A percentile compares a stretch with the other conserved stretches of the same genome.
These are phyloP conservation scores for Stylonectria norvegica DNA, from an alignment of 2,329 filamentous ascomycete genomes.

Conservation along the genomic window DNA sequence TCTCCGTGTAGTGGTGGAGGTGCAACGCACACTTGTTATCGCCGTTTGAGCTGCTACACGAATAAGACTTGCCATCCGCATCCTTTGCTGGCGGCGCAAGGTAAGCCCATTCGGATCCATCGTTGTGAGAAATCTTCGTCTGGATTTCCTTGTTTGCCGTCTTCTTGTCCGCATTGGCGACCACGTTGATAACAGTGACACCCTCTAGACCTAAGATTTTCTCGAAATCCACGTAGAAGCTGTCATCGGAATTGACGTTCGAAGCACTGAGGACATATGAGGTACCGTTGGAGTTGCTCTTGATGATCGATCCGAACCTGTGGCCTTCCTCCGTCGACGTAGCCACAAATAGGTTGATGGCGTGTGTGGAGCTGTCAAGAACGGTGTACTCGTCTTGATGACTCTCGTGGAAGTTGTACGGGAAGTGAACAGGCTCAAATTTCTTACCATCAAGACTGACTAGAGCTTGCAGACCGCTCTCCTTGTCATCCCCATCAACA, in stretches of 20 bases:
- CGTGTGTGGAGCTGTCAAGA: conserved; percentile 89
- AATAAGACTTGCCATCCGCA: conserved; percentile 66
- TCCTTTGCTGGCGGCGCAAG: conserved; percentile 70
- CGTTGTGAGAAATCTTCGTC: conserved; percentile 93
- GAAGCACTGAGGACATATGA: conserved; percentile 83
- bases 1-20: conserved; percentile 93
- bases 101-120: conserved; percentile 82
- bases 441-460: conserved; percentile 79
- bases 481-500: conserved; percentile 54
- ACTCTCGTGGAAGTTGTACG: conserved; percentile 74
- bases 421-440: conserved; percentile 84
- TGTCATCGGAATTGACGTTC: conserved; percentile 74
- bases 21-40: conserved; percentile 76
- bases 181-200: conserved; percentile 80
- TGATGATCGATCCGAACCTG: conserved; percentile 83
- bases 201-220: conserved; percentile 92
- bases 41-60: conserved; percentile 60
- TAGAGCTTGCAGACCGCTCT: conserved; percentile 69
- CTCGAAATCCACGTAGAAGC: conserved; percentile 89
- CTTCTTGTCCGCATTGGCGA: conserved; percentile 67
- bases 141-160: conserved; percentile 84
- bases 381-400: conserved; percentile 87
- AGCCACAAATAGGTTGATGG: conserved; percentile 89
- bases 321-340: conserved; percentile 63
- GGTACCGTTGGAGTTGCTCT: conserved; percentile 98